Percentiles rank a stretch among this genome's conserved stretches.
Evolutionary conservation across 257 asterid species (phyloP).

Genomic region (Hygrophila difformis): DNA sequence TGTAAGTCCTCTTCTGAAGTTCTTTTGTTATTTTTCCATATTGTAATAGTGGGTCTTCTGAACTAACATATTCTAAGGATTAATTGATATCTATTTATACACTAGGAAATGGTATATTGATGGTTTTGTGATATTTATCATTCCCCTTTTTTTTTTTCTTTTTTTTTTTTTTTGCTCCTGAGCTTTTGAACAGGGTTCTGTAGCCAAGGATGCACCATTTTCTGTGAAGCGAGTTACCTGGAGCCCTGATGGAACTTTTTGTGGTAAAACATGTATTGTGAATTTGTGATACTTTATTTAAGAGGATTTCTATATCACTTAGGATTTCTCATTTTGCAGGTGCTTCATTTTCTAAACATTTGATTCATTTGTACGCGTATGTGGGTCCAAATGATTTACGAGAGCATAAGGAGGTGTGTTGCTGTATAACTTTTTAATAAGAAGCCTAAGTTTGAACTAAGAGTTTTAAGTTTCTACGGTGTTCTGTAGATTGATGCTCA

Average conservation of each 20-base stretch:
- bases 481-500: slow-evolving; percentile 86
- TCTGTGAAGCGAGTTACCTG: slow-evolving; percentile 82
- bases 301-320: slow-evolving; percentile 12
- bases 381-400: slow-evolving; percentile 85
- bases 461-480: slow-evolving; percentile 16
- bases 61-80: not conserved
- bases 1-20: slow-evolving; percentile 7
- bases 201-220: slow-evolving; percentile 81
- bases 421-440: slow-evolving; percentile 3
- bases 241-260: slow-evolving; percentile 90
- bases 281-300: not conserved
- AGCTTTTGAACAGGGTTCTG: slow-evolving; percentile 69
- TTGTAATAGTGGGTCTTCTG: slow-evolving; percentile 1
- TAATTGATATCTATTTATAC: slow-evolving; percentile 2
- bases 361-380: slow-evolving; percentile 79
- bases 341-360: slow-evolving; percentile 90
- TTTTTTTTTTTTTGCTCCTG: no score
- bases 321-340: slow-evolving; percentile 46
- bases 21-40: not conserved
- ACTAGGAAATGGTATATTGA: slow-evolving; percentile 1
- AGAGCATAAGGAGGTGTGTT: slow-evolving; percentile 78
- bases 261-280: slow-evolving; percentile 43
- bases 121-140: slow-evolving; percentile 1
- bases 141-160: slow-evolving; percentile 18
- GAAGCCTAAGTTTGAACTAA: slow-evolving; percentile 10